Base-by-base conservation (phyloP, 345 rosid genomes). In the Populus euphratica region DNA sequence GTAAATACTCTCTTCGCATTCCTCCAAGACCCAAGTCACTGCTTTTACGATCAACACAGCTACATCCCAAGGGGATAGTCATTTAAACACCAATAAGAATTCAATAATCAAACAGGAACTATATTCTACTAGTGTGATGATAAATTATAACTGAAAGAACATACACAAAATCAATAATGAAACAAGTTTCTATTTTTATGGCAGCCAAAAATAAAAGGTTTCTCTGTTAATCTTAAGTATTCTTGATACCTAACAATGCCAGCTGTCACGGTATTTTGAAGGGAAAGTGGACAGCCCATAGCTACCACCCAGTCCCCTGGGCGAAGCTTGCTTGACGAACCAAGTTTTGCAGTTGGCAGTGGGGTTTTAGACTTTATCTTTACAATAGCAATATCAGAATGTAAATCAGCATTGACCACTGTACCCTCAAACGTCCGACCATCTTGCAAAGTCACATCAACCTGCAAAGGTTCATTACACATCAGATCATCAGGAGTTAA, bases 231-330 rank as follows among this genome's bases (percentile, higher is more conserved):
- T 41, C 44, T 2, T 12, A 62, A 54, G 47, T 52, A 59, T 67
- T 35, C 29, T 23, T 6, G 73, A 61, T 76, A 93, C 99, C 99
- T 95, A 13, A 95, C 91, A 78, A 95, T 93, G 72, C 98, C 99
- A 68, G 97, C 98, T 63, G 99, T 95, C 33, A 95, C 79, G 21
- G 99, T 92, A 75, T 93, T 95, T 78, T 95, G 98, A 79, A 95
- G 92, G 81, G 94, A 88, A 77, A 92, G 93, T n/a, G 98, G 99
- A 78, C 94, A 92, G n/a, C 99, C 99, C 83, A 93, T 59, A 43
- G 99, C 93, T 72, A 93, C 73, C 41, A 93, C 98, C 98, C 98
- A 95, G 75, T 95, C 99, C 49, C 99, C 99, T 68, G 98, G 96
- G 78, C 94, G 96, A 83, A 95, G 91, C 85, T 85, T 91, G 81